phyloP scores from a whole-genome alignment of 257 asterid species.

The Orobanche coerulescens region DNA sequence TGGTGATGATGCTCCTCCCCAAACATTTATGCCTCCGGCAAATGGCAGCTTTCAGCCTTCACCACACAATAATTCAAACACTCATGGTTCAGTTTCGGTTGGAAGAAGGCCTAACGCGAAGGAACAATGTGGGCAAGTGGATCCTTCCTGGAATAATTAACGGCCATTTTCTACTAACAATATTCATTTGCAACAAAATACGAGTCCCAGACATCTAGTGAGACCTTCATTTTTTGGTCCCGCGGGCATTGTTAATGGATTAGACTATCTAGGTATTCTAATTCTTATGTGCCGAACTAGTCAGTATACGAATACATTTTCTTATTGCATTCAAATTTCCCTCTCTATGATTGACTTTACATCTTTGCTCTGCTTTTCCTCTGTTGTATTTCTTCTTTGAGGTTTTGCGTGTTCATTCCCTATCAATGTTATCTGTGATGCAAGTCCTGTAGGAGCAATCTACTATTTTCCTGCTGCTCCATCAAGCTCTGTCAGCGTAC shows the following conservation, averaged over 20 bases:
- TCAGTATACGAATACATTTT: not conserved
- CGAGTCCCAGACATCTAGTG: slow-evolving; percentile 56
- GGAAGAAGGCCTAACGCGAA: slow-evolving; percentile 45
- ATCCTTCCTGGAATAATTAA: slow-evolving; percentile 42
- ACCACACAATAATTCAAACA: slow-evolving; percentile 30
- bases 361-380: not conserved
- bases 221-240: slow-evolving; percentile 56
- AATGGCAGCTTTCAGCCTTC: slow-evolving; percentile 50
- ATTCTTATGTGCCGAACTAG: not conserved
- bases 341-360: not conserved
- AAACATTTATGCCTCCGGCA: slow-evolving; percentile 39
- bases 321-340: not conserved
- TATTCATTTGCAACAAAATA: slow-evolving; percentile 43
- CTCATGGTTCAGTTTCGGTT: slow-evolving; percentile 36
- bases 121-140: slow-evolving; percentile 43
- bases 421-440: slow-evolving; percentile 20
- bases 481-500: slow-evolving; percentile 52
- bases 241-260: slow-evolving; percentile 48
- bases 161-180: slow-evolving; percentile 40
- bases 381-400: not conserved
- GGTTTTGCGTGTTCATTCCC: slow-evolving; percentile 6
- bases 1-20: slow-evolving; percentile 41
- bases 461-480: slow-evolving; percentile 51
- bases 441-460: slow-evolving; percentile 72
- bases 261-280: slow-evolving; percentile 50